These are phyloP conservation scores for Mucor circinelloides DNA, from an alignment of 371 early-diverging fungal species.

Conservation along the genomic window DNA sequence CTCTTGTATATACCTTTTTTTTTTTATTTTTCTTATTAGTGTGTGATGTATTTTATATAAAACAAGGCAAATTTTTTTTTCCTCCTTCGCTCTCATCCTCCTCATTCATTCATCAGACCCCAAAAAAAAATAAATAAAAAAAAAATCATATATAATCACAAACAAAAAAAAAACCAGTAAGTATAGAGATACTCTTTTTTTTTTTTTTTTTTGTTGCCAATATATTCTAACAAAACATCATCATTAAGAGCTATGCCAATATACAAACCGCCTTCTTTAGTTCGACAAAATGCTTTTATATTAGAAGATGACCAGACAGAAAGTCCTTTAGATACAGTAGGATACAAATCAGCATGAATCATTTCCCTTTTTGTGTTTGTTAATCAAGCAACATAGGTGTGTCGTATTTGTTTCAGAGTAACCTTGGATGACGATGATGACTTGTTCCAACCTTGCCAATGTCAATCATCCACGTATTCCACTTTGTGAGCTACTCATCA, in stretches of 20 bases:
- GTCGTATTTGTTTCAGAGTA: background rate
- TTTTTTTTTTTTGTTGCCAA: background rate
- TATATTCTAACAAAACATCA: too few relatives aligned
- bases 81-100: background rate
- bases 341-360: background rate
- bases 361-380: background rate
- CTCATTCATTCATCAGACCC: background rate
- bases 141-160: background rate
- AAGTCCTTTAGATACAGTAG: slow-evolving; percentile 13
- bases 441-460: slow-evolving; percentile 1
- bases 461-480: background rate
- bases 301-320: slow-evolving; percentile 3
- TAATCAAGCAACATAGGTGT: background rate
- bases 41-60: background rate
- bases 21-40: background rate
- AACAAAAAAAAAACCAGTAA: background rate
- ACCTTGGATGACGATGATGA: background rate
- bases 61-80: background rate
- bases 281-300: slow-evolving; percentile 23
- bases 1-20: background rate
- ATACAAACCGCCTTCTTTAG: slow-evolving; percentile 12
- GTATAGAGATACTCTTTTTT: background rate
- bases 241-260: slow-evolving; percentile 2
- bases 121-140: slow-evolving; percentile 1
- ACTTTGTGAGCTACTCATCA: background rate